phyloP scores from a whole-genome alignment of 371 early-diverging fungal genomes.

The Actinomucor elegans region DNA sequence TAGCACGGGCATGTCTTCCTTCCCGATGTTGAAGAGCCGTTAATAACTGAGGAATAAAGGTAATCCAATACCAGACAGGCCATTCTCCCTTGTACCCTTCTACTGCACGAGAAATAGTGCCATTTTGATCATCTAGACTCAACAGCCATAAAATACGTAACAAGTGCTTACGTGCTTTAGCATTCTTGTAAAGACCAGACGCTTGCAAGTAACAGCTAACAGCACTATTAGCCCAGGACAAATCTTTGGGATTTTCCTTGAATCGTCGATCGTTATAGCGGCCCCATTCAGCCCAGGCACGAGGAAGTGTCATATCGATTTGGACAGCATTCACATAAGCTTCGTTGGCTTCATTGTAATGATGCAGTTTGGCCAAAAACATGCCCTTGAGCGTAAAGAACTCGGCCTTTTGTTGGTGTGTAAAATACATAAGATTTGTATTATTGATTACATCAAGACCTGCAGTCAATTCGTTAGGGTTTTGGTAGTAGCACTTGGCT shows the following conservation, averaged over 20 bases:
- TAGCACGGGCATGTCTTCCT: slow-evolving; percentile 75
- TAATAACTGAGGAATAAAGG: slow-evolving; percentile 95
- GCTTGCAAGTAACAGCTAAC: slow-evolving; percentile 98
- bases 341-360: slow-evolving; percentile 88
- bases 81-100: slow-evolving; percentile 89
- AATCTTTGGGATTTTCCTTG: slow-evolving; percentile 77
- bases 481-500: slow-evolving; percentile 95
- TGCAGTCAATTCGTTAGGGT: slow-evolving; percentile 80
- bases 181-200: slow-evolving; percentile 83
- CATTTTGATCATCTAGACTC: slow-evolving; percentile 83
- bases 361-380: slow-evolving; percentile 87
- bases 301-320: slow-evolving; percentile 79
- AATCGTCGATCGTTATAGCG: slow-evolving; percentile 92
- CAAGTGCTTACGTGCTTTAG: slow-evolving; percentile 86
- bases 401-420: slow-evolving; percentile 93
- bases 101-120: slow-evolving; percentile 77
- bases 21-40: slow-evolving; percentile 77
- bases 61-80: slow-evolving; percentile 97
- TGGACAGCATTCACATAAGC: slow-evolving; percentile 95
- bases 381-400: slow-evolving; percentile 95
- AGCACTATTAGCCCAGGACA: slow-evolving; percentile 88
- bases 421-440: slow-evolving; percentile 97
- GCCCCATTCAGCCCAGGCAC: slow-evolving; percentile 99
- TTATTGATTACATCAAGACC: slow-evolving; percentile 98
- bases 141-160: slow-evolving; percentile 94